phyloP scores from a whole-genome alignment of 2,329 filamentous ascomycete genomes.

The Seiridium cupressi region DNA sequence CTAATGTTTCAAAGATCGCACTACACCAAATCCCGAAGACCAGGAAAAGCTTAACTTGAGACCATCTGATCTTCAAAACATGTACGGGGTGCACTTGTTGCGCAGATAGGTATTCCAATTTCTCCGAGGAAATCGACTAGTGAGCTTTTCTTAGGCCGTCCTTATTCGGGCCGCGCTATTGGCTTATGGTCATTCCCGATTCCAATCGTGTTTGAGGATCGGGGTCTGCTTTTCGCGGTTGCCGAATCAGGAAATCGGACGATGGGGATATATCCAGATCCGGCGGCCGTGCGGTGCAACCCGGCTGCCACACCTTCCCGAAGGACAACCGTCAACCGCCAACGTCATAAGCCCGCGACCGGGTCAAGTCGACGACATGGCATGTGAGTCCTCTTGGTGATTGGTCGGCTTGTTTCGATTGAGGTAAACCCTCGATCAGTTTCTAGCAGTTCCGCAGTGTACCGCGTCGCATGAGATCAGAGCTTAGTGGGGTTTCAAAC shows the following conservation, averaged over 20 bases:
- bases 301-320: not conserved
- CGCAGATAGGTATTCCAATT: too few relatives aligned
- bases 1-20: too few relatives aligned
- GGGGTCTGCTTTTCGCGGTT: not conserved
- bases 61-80: too few relatives aligned
- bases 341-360: not conserved
- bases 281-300: not conserved
- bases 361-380: not conserved
- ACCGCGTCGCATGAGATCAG: too few relatives aligned
- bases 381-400: not conserved
- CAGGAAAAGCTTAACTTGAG: too few relatives aligned
- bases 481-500: too few relatives aligned
- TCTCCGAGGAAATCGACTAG: too few relatives aligned
- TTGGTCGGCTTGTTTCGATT: not conserved
- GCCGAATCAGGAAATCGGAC: conserved; percentile 8
- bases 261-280: conserved; percentile 1
- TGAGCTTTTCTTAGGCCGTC: not conserved
- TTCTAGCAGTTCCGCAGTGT: too few relatives aligned
- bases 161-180: not conserved
- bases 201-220: conserved; percentile 1
- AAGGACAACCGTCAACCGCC: not conserved
- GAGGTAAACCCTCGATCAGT: too few relatives aligned
- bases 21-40: too few relatives aligned
- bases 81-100: too few relatives aligned
- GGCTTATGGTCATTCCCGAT: not conserved